phyloP scores from a whole-genome alignment of 257 asterid genomes.

The Hygrophila difformis region DNA sequence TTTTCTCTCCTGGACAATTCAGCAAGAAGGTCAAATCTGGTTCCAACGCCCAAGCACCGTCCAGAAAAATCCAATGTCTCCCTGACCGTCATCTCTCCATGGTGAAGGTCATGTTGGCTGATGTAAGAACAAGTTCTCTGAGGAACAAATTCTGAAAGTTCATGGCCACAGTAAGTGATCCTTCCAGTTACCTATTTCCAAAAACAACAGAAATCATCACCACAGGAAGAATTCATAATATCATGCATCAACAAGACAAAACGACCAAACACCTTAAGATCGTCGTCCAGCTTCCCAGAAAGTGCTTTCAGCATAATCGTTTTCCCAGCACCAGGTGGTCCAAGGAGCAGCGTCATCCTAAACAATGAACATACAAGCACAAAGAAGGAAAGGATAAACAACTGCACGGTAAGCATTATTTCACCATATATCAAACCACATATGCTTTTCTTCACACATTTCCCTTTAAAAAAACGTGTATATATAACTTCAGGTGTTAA shows the following conservation, averaged over 20 bases:
- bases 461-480: no score
- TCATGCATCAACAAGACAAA: neutral
- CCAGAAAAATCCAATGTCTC: no score
- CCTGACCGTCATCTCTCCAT: no score
- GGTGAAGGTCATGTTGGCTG: no score
- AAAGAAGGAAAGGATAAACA: no score
- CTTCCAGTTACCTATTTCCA: constrained; percentile 12
- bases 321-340: no score
- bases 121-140: no score
- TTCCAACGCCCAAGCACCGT: no score
- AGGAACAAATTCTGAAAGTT: constrained; percentile 35
- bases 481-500: no score
- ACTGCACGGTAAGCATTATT: no score
- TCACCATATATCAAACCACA: no score
- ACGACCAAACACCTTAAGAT: constrained; percentile 20
- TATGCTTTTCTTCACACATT: no score
- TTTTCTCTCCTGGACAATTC: constrained; percentile 44
- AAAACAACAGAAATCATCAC: neutral
- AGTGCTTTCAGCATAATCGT: constrained; percentile 4
- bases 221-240: neutral
- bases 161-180: constrained; percentile 42
- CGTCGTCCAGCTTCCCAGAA: constrained; percentile 1
- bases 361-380: constrained; percentile 1
- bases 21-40: constrained; percentile 24
- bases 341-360: constrained; percentile 16